phyloP scores from a whole-genome alignment of 2,329 filamentous ascomycete genomes.

The Cryphonectria japonica region DNA sequence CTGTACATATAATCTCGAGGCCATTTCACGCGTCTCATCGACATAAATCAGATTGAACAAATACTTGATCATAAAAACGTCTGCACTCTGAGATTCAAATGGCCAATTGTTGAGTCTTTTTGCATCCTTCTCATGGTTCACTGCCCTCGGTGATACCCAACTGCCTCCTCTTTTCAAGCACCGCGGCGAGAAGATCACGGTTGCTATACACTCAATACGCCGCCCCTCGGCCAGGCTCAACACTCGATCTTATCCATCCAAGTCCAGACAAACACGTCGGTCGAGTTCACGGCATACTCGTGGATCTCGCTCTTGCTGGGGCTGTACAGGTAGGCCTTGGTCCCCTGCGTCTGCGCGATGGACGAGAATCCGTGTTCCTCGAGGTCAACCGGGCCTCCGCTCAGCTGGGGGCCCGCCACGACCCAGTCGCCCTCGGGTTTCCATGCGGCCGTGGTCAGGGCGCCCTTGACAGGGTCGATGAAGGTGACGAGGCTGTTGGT shows the following conservation, averaged over 20 bases:
- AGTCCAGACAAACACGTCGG: slow-evolving; percentile 22
- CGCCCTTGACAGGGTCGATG: slow-evolving; percentile 21
- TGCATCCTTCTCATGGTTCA: neutral
- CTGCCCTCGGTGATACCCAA: neutral
- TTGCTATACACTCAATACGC: neutral
- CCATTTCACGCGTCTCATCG: neutral
- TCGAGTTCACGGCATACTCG: slow-evolving; percentile 23
- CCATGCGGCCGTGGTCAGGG: slow-evolving; percentile 21
- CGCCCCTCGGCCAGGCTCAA: neutral
- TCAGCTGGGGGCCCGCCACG: slow-evolving; percentile 19
- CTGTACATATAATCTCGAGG: neutral
- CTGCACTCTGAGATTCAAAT: neutral
- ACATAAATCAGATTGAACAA: neutral
- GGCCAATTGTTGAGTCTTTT: neutral
- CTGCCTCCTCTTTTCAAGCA: neutral
- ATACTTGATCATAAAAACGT: neutral
- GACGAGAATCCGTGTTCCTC: slow-evolving; percentile 14
- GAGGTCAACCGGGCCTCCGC: slow-evolving; percentile 11
- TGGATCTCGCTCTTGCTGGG: slow-evolving; percentile 22
- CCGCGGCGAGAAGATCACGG: neutral
- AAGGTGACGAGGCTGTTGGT: slow-evolving; percentile 27
- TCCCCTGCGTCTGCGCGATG: slow-evolving; percentile 27
- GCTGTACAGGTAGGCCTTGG: slow-evolving; percentile 21
- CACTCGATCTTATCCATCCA: slow-evolving; percentile 19
- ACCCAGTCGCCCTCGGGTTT: slow-evolving; percentile 18